Percentiles rank a stretch among this genome's conserved stretches.
These are phyloP conservation scores for Ophiobolus disseminans DNA, from an alignment of 2,329 filamentous ascomycete species.

Conservation along the genomic window DNA sequence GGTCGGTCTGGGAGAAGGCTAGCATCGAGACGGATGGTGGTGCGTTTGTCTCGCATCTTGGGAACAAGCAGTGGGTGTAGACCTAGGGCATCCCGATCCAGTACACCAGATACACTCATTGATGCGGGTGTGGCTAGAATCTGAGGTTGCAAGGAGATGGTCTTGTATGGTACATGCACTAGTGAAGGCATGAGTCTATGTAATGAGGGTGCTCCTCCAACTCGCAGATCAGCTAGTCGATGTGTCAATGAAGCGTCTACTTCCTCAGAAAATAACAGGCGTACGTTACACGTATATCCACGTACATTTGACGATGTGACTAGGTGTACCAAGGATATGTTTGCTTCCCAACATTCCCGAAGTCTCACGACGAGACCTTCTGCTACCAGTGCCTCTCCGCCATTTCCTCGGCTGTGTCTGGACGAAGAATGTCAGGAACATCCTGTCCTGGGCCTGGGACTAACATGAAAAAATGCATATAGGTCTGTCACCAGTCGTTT, in stretches of 20 bases:
- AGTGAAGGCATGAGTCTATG: background rate
- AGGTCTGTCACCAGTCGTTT: background rate
- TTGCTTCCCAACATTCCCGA: too few species aligned
- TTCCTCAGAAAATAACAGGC: background rate
- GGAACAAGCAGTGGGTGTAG: constrained; percentile 59
- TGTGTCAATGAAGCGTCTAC: background rate
- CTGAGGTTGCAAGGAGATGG: background rate
- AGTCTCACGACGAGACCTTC: too few species aligned
- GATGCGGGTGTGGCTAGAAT: background rate
- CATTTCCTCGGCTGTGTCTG: too few species aligned
- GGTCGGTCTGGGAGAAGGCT: constrained; percentile 42
- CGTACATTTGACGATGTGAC: background rate
- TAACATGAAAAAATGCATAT: background rate
- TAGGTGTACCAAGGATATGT: background rate
- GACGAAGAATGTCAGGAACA: too few species aligned
- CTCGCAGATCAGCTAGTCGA: background rate
- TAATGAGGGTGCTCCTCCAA: background rate
- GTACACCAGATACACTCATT: background rate
- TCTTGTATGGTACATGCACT: background rate
- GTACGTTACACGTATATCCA: background rate
- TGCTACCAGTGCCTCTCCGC: too few species aligned
- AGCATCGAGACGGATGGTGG: constrained; percentile 60
- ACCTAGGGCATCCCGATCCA: background rate
- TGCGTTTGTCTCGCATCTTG: constrained; percentile 61
- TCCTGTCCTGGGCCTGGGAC: too few species aligned